Conservation (phyloP, 257 asterid species). For the Solanum ahanhuiri region DNA sequence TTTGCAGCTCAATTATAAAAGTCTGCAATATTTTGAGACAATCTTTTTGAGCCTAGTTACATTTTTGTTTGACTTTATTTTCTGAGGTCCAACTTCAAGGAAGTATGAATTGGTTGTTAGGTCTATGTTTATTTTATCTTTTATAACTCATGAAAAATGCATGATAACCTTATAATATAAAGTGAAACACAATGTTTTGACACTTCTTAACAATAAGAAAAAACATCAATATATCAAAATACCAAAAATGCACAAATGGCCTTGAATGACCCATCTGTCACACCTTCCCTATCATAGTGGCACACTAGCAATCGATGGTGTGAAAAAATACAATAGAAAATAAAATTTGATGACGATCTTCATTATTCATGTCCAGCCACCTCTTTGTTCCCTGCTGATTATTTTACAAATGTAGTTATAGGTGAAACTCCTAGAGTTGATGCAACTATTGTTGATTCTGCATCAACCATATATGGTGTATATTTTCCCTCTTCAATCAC, state of each 20-base stretch:
- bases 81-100: too few relatives aligned
- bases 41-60: too few relatives aligned
- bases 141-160: too few relatives aligned
- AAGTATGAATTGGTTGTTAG: not conserved
- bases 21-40: too few relatives aligned
- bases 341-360: slow-evolving; percentile 21
- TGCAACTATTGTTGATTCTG: slow-evolving; percentile 55
- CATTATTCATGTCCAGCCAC: slow-evolving; percentile 64
- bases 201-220: not conserved
- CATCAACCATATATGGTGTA: slow-evolving; percentile 59
- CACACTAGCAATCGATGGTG: slow-evolving; percentile 33
- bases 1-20: too few relatives aligned
- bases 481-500: too few relatives aligned
- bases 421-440: slow-evolving; percentile 63
- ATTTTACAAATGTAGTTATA: slow-evolving; percentile 47
- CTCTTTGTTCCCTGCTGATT: slow-evolving; percentile 60
- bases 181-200: not conserved
- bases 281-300: slow-evolving; percentile 21
- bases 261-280: slow-evolving; percentile 14
- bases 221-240: not conserved
- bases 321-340: too few relatives aligned
- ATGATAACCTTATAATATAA: not conserved
- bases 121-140: not conserved
- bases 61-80: too few relatives aligned
- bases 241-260: slow-evolving; percentile 33